Base-by-base conservation (phyloP, 371 early-diverging fungal species). In the Rhizopus sp. region DNA sequence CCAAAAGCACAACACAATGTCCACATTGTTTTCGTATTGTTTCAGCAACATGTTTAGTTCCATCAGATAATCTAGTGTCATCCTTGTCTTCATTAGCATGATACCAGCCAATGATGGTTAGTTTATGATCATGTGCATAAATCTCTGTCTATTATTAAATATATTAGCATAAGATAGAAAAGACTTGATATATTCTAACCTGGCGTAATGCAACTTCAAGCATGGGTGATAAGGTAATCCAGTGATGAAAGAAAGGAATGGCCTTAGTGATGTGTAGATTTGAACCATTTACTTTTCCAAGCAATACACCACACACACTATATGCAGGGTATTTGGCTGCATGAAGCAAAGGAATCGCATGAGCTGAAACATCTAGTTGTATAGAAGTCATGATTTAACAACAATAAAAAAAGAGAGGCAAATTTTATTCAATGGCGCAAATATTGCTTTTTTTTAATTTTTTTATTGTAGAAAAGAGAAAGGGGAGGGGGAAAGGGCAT, bases 191-290 rank as follows among this genome's bases (percentile, higher is more conserved):
- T n/a, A 23, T 17, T 31, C 16, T 41, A 81, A 86, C 90, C 80
- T 91, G 90, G 55, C 84, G 84, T 59, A 93, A 69, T 30, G 91
- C 91, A 10, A 88, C 80, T 62, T 91, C 90, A 10, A 88, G 78
- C 88, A 89, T 88, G 42, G 92, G 90, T 0, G 90, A 83, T 62
- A 91, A 62, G 12, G 88, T 80, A 33, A 80, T 81, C 86, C 89
- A 87, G 59, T 87, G 83, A 78, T 93, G 94, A 57, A 89, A 85
- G 15, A 91, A 77, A 32, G 94, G 91, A 10, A 93, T 66, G 9
- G 88, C 91, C 58, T 88, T 88, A 3, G 64, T 63, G 12, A 87
- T 67, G 23, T 72, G 58, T 46, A 62, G 59, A 52, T 60, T 61
- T 13, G 72, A 64, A 7, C 68, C 59, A 53, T 71, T 70, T 6